A percentile compares a stretch with the other conserved stretches of the same genome.
Conservation (phyloP, 371 early-diverging fungal genomes). For the Mucor ambiguus region DNA sequence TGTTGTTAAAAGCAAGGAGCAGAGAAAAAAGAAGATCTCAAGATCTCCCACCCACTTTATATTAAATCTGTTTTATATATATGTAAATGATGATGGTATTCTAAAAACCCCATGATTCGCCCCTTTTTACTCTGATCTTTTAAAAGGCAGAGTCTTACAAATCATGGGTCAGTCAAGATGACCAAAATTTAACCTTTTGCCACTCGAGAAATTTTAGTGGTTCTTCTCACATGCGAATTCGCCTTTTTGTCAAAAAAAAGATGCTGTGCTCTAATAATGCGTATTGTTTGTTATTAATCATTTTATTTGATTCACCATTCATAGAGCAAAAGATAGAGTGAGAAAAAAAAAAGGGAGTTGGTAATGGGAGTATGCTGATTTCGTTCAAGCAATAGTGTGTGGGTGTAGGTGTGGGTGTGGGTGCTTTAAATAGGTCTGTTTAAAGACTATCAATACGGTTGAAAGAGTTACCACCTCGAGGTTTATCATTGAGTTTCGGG, state of each 20-base stretch:
- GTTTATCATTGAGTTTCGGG: conserved; percentile 78
- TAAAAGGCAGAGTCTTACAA: neutral
- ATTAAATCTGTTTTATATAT: neutral
- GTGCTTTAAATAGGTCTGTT: conserved; percentile 6
- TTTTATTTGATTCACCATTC: neutral
- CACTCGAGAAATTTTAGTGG: conserved; percentile 3
- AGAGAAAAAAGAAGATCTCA: neutral
- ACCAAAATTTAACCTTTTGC: conserved; percentile 6
- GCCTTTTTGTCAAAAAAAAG: neutral
- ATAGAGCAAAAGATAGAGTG: neutral
- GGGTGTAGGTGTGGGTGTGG: neutral
- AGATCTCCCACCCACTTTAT: neutral
- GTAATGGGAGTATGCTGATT: neutral
- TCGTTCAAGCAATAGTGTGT: neutral
- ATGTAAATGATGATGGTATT: neutral
- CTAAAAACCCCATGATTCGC: conserved; percentile 5
- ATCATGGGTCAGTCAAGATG: conserved; percentile 16
- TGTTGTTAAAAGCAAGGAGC: neutral
- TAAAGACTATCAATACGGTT: conserved; percentile 67
- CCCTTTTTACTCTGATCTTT: neutral
- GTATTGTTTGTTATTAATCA: neutral
- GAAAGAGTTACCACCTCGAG: conserved; percentile 79
- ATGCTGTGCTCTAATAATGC: neutral
- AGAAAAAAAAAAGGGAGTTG: neutral
- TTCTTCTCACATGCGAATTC: neutral